Conservation (phyloP, 2,329 filamentous ascomycete genomes). For the Fusarium sp. region DNA sequence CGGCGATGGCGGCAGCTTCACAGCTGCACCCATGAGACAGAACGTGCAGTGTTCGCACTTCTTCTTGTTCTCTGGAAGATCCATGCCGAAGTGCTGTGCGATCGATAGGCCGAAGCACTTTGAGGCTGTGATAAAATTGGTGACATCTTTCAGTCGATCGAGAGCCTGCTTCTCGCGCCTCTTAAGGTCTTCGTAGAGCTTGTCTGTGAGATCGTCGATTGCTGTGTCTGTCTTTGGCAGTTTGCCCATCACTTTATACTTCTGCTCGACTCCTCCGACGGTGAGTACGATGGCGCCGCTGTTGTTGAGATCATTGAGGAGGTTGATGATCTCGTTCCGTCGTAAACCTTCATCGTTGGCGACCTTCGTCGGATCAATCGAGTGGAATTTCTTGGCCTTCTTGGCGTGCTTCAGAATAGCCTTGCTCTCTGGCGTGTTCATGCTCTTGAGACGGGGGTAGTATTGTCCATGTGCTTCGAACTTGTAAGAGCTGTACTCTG, state of each 20-base stretch:
- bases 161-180: conserved; percentile 61
- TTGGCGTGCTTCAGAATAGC: conserved; percentile 54
- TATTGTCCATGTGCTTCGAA: conserved; percentile 53
- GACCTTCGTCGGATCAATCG: conserved; percentile 58
- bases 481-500: conserved; percentile 64
- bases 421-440: conserved; percentile 52
- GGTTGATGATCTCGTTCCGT: conserved; percentile 59
- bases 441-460: conserved; percentile 41
- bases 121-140: conserved; percentile 60
- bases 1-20: conserved; percentile 51
- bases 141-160: conserved; percentile 57
- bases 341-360: conserved; percentile 44
- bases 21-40: conserved; percentile 40
- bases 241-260: conserved; percentile 58
- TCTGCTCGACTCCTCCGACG: conserved; percentile 59
- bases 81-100: conserved; percentile 66
- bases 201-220: conserved; percentile 54
- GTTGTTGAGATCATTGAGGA: conserved; percentile 63
- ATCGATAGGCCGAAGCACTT: conserved; percentile 62
- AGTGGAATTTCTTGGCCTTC: conserved; percentile 52
- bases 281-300: conserved; percentile 58
- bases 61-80: conserved; percentile 50
- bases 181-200: conserved; percentile 60
- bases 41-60: conserved; percentile 65
- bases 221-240: conserved; percentile 54